phyloP scores from a whole-genome alignment of 371 early-diverging fungal genomes.

The Zychaea mexicana region DNA sequence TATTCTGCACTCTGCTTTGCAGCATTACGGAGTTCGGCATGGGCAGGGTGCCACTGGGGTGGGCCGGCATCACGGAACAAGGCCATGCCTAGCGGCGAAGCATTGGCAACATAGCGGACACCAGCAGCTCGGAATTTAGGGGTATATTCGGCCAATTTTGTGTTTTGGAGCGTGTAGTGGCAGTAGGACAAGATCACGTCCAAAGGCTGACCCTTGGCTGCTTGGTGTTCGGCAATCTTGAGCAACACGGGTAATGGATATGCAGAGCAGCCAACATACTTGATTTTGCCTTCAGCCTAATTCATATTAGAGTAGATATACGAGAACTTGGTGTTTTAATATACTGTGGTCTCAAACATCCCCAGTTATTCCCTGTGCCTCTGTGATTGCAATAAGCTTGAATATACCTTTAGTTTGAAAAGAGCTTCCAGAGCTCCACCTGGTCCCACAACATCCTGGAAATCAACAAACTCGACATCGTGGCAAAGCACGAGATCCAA shows the following conservation, averaged over 20 bases:
- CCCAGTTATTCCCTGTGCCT: too few relatives aligned
- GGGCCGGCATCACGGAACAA: conserved; percentile 60
- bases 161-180: conserved; percentile 77
- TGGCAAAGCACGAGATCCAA: conserved; percentile 79
- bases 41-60: conserved; percentile 83
- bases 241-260: conserved; percentile 75
- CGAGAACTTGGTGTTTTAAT: too few relatives aligned
- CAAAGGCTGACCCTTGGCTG: conserved; percentile 59
- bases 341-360: not conserved
- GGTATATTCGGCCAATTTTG: conserved; percentile 56
- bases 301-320: too few relatives aligned
- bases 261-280: conserved; percentile 76
- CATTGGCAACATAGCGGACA: conserved; percentile 65
- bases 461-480: conserved; percentile 82
- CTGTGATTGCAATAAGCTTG: too few relatives aligned
- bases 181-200: conserved; percentile 77
- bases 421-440: conserved; percentile 65
- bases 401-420: conserved; percentile 64
- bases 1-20: conserved; percentile 51
- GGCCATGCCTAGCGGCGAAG: conserved; percentile 83
- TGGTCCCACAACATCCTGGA: conserved; percentile 54
- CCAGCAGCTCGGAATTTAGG: conserved; percentile 61
- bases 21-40: conserved; percentile 53
- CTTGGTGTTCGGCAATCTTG: conserved; percentile 66
- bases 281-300: conserved; percentile 62